Evolutionary conservation across 768 basidiomycete genomes (phyloP).

Genomic region (Amanita phalloides): DNA sequence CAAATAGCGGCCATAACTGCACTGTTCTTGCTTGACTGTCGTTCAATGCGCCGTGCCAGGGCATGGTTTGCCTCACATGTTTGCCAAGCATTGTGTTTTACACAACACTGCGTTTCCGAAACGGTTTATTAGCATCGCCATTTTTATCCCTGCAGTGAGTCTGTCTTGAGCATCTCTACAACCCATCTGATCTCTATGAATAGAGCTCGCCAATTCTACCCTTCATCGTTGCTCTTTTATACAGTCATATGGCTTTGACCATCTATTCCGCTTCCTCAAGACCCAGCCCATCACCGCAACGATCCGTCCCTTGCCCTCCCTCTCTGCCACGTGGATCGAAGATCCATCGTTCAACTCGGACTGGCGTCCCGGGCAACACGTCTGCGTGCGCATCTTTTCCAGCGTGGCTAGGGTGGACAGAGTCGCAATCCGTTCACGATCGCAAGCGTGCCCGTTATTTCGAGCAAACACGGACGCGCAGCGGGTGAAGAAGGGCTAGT

Average conservation of each 20-base stretch:
- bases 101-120: slow-evolving; percentile 46
- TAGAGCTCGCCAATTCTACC: slow-evolving; percentile 44
- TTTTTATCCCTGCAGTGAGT: slow-evolving; percentile 46
- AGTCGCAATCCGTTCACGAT: slow-evolving; percentile 80
- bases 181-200: slow-evolving; percentile 28
- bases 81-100: slow-evolving; percentile 66
- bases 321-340: slow-evolving; percentile 53
- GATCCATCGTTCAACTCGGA: slow-evolving; percentile 52
- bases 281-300: slow-evolving; percentile 51
- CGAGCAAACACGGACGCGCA: background rate
- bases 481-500: slow-evolving; percentile 51
- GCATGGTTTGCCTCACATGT: slow-evolving; percentile 41
- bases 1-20: too few species aligned
- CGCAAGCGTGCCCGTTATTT: slow-evolving; percentile 28
- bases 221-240: slow-evolving; percentile 42
- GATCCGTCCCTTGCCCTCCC: slow-evolving; percentile 49
- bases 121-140: slow-evolving; percentile 45
- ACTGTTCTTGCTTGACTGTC: too few species aligned
- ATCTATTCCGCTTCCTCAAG: slow-evolving; percentile 49
- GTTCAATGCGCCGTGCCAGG: slow-evolving; percentile 28
- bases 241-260: slow-evolving; percentile 50
- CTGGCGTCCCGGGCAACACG: slow-evolving; percentile 80
- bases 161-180: background rate
- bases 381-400: slow-evolving; percentile 58
- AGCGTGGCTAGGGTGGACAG: slow-evolving; percentile 36